Percentiles rank a stretch among this genome's conserved stretches.
phyloP scores from a whole-genome alignment of 2,329 filamentous ascomycete genomes.

The Microdochium trichocladiopsis region DNA sequence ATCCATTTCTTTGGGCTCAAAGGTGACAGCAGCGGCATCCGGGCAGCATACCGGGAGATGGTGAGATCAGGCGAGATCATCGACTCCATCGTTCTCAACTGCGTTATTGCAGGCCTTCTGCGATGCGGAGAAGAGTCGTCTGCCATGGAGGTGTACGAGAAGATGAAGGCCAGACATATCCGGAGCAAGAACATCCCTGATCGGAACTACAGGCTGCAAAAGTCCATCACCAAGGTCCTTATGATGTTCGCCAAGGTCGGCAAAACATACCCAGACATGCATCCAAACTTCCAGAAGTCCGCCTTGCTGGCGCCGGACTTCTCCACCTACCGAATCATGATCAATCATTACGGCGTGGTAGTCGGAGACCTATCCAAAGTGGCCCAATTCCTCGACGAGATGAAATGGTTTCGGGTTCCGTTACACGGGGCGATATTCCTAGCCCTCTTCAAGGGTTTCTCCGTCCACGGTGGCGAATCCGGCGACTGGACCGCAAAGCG shows the following conservation, averaged over 20 bases:
- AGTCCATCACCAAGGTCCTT: slow-evolving; percentile 46
- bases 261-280: slow-evolving; percentile 48
- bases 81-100: slow-evolving; percentile 81
- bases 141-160: slow-evolving; percentile 73
- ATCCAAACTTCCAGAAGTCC: slow-evolving; percentile 46
- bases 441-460: slow-evolving; percentile 77
- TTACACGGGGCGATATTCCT: slow-evolving; percentile 74
- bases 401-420: slow-evolving; percentile 61
- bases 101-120: slow-evolving; percentile 73
- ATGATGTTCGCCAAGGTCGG: slow-evolving; percentile 50
- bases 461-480: slow-evolving; percentile 58
- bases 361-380: slow-evolving; percentile 68
- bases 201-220: slow-evolving; percentile 37
- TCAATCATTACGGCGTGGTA: slow-evolving; percentile 64
- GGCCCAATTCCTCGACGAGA: slow-evolving; percentile 68
- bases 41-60: slow-evolving; percentile 73
- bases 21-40: slow-evolving; percentile 65
- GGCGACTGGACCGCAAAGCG: slow-evolving; percentile 66
- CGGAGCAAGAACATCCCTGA: slow-evolving; percentile 30
- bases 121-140: slow-evolving; percentile 67
- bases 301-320: slow-evolving; percentile 67
- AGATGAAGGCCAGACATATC: slow-evolving; percentile 65
- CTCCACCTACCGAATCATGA: slow-evolving; percentile 71
- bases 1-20: slow-evolving; percentile 80
- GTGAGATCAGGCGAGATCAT: slow-evolving; percentile 83